Percentiles rank a stretch among this genome's conserved stretches.
phyloP scores from a whole-genome alignment of 345 rosid genomes.

The Eutrema heterophyllum region DNA sequence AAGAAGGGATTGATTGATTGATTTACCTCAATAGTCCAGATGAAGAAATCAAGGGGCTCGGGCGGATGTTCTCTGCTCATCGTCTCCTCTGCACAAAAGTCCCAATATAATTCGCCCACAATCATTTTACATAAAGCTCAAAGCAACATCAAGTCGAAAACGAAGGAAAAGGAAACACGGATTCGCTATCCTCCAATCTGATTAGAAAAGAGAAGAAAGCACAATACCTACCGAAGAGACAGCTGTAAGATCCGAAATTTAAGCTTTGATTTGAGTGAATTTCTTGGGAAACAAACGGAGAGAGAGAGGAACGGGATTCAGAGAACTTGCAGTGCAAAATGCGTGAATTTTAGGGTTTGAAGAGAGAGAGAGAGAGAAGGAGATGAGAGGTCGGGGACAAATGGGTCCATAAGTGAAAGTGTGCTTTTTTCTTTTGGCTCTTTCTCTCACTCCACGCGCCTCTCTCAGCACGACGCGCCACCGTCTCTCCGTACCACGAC shows the following conservation, averaged over 20 bases:
- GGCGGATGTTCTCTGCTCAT: conserved; percentile 83
- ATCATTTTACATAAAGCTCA: conserved; percentile 1
- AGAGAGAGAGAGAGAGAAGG: conserved; percentile 11
- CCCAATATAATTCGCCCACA: conserved; percentile 17
- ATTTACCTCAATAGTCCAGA: conserved; percentile 95
- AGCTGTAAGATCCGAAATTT: conserved; percentile 40
- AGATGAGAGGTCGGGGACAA: conserved; percentile 15
- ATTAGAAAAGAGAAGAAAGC: neutral
- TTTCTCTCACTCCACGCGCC: conserved; percentile 15
- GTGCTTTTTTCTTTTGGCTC: neutral
- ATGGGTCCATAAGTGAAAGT: conserved; percentile 26
- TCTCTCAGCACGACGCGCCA: conserved; percentile 24
- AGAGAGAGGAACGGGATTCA: conserved; percentile 7
- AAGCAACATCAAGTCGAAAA: neutral
- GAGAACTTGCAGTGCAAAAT: conserved; percentile 24
- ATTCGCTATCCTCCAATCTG: neutral
- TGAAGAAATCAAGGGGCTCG: conserved; percentile 99
- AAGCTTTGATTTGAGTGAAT: conserved; percentile 18
- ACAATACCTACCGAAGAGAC: conserved; percentile 32
- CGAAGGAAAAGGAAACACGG: neutral
- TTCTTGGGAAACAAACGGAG: conserved; percentile 31
- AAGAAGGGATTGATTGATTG: neutral
- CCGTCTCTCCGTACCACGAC: conserved; percentile 29
- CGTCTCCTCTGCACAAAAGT: conserved; percentile 22
- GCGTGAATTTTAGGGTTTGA: conserved; percentile 30